These are phyloP conservation scores for Sugiyamaella lignohabitans DNA, from an alignment of 805 yeast genomes.

Conservation along the genomic window DNA sequence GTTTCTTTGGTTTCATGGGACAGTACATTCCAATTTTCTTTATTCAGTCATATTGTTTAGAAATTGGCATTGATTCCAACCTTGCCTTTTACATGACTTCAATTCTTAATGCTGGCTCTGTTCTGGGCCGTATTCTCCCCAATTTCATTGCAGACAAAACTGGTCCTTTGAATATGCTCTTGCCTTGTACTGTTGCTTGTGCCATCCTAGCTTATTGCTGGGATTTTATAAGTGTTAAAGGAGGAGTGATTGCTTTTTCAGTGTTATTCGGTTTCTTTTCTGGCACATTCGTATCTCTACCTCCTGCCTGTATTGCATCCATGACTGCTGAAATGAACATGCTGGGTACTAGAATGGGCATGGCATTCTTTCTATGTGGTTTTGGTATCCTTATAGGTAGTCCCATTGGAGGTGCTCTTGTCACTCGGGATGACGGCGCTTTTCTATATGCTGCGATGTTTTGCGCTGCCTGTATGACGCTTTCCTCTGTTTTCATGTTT, in stretches of 20 bases:
- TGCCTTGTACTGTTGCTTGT: slow-evolving; percentile 23
- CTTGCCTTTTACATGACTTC: slow-evolving; percentile 28
- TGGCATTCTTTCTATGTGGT: slow-evolving; percentile 54
- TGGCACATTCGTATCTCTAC: slow-evolving; percentile 30
- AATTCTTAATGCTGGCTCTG: slow-evolving; percentile 32
- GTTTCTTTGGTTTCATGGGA: slow-evolving; percentile 37
- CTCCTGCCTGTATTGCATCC: slow-evolving; percentile 27
- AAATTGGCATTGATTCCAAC: slow-evolving; percentile 19
- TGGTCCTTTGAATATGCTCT: slow-evolving; percentile 40
- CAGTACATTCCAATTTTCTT: slow-evolving; percentile 30
- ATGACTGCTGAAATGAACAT: slow-evolving; percentile 39
- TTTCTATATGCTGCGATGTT: slow-evolving; percentile 19
- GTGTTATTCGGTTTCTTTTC: slow-evolving; percentile 30
- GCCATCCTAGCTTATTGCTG: slow-evolving; percentile 18
- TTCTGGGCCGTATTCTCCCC: slow-evolving; percentile 44
- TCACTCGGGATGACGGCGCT: slow-evolving; percentile 15
- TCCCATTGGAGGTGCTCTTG: slow-evolving; percentile 29
- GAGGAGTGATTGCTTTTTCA: slow-evolving; percentile 26
- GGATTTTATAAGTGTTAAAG: slow-evolving; percentile 22
- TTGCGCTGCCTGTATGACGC: slow-evolving; percentile 10
- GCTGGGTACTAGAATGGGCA: slow-evolving; percentile 45
- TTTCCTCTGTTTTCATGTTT: slow-evolving; percentile 5
- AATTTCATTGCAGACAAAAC: slow-evolving; percentile 42
- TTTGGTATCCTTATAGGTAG: slow-evolving; percentile 34
- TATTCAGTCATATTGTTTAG: slow-evolving; percentile 28